These are phyloP conservation scores for Chloranthus sessilifolius DNA, from an alignment of 164 flowering plant species.

Conservation along the genomic window DNA sequence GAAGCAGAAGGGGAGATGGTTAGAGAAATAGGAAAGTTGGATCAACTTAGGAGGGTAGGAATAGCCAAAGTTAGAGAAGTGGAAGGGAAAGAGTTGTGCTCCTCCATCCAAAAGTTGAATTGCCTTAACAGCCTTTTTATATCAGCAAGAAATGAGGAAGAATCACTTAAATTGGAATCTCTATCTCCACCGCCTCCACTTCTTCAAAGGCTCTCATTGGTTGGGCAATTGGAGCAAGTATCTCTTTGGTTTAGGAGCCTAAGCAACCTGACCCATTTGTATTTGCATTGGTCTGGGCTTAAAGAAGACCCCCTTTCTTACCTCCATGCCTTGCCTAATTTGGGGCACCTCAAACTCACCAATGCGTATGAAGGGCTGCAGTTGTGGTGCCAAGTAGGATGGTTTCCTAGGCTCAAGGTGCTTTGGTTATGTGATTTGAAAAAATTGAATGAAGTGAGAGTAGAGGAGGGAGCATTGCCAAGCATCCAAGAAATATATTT, in stretches of 20 bases:
- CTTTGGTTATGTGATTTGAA: not conserved
- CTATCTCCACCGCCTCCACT: not conserved
- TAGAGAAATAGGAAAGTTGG: not conserved
- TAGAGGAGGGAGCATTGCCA: constrained; percentile 4
- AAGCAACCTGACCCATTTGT: not conserved
- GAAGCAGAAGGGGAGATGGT: not conserved
- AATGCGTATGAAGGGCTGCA: constrained; percentile 7
- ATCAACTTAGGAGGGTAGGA: constrained; percentile 4
- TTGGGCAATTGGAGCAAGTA: not conserved
- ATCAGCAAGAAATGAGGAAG: not conserved
- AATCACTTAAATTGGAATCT: constrained; percentile 1
- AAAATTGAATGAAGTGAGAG: not conserved
- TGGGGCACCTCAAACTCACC: not conserved
- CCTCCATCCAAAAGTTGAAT: constrained; percentile 9
- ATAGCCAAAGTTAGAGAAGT: not conserved
- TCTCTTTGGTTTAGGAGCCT: constrained; percentile 2
- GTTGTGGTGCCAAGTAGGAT: not conserved
- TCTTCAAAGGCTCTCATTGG: constrained; percentile 3
- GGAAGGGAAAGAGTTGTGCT: not conserved
- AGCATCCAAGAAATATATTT: no score
- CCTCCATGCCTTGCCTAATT: not conserved
- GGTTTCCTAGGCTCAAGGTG: not conserved
- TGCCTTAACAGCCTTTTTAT: not conserved
- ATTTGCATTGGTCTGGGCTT: not conserved
- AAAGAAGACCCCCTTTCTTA: not conserved